Conservation (phyloP, 2,329 filamentous ascomycete species). For the Botrytis paeoniae region DNA sequence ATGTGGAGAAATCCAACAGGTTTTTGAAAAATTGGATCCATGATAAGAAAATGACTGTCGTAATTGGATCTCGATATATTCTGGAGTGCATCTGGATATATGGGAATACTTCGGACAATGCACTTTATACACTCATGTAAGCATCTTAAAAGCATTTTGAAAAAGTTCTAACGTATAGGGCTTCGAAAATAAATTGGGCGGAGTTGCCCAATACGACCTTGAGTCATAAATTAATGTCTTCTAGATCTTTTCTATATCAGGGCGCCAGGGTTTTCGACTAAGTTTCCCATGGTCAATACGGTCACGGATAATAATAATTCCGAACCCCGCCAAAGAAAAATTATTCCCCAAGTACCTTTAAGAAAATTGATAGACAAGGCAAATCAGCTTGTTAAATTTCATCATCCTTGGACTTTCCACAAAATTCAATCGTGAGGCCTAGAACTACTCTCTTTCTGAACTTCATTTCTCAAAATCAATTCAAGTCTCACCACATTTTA, state of each 20-base stretch:
- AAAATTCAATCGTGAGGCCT: background rate
- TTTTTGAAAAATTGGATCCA: background rate
- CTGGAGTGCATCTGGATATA: background rate
- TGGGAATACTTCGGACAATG: conserved; percentile 2
- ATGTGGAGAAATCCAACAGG: background rate
- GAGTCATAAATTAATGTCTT: background rate
- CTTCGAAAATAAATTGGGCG: background rate
- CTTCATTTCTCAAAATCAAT: background rate
- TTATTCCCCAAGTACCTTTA: background rate
- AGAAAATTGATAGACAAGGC: background rate
- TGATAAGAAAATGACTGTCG: background rate
- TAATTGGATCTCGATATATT: background rate
- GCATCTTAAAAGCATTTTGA: background rate
- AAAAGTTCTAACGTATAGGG: background rate
- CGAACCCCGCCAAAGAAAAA: conserved; percentile 2
- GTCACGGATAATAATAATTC: background rate
- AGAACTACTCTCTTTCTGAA: background rate
- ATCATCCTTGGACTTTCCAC: background rate
- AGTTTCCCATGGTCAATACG: background rate
- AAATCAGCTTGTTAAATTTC: background rate
- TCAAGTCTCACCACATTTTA: background rate
- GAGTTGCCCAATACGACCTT: background rate
- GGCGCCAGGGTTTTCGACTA: background rate
- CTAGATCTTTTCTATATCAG: background rate
- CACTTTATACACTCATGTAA: background rate